Conservation (phyloP, 148 eudicot genomes). For the Rhododendron williamsianum region DNA sequence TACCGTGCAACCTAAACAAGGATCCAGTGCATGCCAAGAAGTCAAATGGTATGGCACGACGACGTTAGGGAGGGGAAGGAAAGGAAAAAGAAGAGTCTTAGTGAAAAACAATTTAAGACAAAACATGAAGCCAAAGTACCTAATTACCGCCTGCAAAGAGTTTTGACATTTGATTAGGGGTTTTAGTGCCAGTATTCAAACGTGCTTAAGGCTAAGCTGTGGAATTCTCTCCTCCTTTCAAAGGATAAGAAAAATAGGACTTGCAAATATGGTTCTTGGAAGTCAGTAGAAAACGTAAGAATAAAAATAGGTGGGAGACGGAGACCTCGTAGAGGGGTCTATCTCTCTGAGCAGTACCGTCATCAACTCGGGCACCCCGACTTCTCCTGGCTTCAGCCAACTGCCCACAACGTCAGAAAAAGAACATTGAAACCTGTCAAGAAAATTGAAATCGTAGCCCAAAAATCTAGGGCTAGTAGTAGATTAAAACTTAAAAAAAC, state of each 20-base stretch:
- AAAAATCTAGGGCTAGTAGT: neutral
- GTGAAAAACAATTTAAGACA: neutral
- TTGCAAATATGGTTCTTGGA: neutral
- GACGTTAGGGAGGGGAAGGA: neutral
- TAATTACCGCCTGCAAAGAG: neutral
- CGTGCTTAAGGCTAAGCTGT: neutral
- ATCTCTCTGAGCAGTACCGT: slow-evolving; percentile 98
- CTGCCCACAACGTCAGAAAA: slow-evolving; percentile 27
- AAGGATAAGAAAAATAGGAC: neutral
- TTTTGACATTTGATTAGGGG: neutral
- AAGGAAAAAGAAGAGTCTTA: neutral
- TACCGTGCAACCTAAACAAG: neutral
- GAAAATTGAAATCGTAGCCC: neutral
- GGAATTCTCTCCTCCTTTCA: neutral
- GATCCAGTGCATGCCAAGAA: neutral
- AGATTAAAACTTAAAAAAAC: slow-evolving; percentile 17
- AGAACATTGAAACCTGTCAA: neutral
- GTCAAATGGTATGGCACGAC: neutral
- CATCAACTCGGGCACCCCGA: slow-evolving; percentile 79
- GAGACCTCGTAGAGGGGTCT: slow-evolving; percentile 80
- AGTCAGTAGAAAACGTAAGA: neutral
- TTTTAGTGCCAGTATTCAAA: neutral
- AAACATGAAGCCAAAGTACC: neutral
- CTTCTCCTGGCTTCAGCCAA: slow-evolving; percentile 63
- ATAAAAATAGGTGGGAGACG: slow-evolving; percentile 14